Percentiles rank a stretch among this genome's conserved stretches.
phyloP scores from a whole-genome alignment of 306 rosid species.

The Dicorynia guianensis region DNA sequence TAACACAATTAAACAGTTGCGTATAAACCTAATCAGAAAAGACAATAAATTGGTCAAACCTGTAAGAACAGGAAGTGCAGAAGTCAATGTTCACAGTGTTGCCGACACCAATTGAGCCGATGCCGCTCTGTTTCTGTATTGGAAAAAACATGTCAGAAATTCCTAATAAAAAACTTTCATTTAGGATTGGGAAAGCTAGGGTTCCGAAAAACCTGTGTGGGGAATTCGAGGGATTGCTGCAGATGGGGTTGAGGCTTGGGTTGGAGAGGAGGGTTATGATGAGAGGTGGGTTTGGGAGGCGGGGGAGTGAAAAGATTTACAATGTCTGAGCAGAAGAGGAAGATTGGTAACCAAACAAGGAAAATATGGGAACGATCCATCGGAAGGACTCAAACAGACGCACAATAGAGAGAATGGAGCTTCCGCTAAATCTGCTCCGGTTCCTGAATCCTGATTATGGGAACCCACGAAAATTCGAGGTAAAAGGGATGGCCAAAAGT shows the following conservation, averaged over 20 bases:
- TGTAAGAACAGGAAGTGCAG: conserved; percentile 79
- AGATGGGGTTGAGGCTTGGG: conserved; percentile 42
- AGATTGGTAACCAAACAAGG: background rate
- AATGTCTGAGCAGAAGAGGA: conserved; percentile 9
- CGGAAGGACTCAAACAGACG: too few relatives aligned
- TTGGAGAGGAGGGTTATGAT: conserved; percentile 43
- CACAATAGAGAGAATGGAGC: too few relatives aligned
- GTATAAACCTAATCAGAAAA: background rate
- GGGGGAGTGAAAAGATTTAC: conserved; percentile 51
- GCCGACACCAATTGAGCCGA: conserved; percentile 68
- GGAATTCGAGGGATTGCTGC: conserved; percentile 56
- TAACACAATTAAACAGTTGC: conserved; percentile 16
- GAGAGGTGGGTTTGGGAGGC: conserved; percentile 54
- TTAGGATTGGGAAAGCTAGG: conserved; percentile 35
- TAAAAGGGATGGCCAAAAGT: background rate
- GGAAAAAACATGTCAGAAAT: conserved; percentile 1
- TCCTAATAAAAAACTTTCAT: background rate
- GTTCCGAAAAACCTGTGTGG: conserved; percentile 49
- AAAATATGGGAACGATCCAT: background rate
- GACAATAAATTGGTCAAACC: conserved; percentile 45
- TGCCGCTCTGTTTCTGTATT: conserved; percentile 56
- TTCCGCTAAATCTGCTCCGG: too few relatives aligned
- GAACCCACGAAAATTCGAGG: background rate
- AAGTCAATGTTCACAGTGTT: conserved; percentile 67
- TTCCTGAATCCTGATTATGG: too few relatives aligned